Evolutionary conservation across 768 basidiomycete species (phyloP).

Genomic region (Tubosaeta sp.): DNA sequence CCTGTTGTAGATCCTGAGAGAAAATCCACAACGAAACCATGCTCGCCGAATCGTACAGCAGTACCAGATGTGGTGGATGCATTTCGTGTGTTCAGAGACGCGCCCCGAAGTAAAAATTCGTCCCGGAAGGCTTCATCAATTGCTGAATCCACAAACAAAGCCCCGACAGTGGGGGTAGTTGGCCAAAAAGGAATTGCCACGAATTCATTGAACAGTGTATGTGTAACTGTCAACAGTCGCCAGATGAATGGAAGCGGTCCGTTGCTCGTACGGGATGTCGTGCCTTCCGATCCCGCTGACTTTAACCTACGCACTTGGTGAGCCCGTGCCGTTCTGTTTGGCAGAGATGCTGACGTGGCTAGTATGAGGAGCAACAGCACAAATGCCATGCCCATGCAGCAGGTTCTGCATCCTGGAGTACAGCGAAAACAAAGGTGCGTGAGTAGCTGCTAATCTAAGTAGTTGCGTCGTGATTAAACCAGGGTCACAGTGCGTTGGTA

Average conservation of each 20-base stretch:
- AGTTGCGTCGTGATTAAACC: background rate
- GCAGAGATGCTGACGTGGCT: background rate
- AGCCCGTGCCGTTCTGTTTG: background rate
- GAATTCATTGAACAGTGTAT: slow-evolving; percentile 8
- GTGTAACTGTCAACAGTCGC: slow-evolving; percentile 4
- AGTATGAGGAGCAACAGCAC: slow-evolving; percentile 4
- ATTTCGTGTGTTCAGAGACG: slow-evolving; percentile 13
- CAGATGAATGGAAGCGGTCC: slow-evolving; percentile 3
- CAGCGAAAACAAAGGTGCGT: slow-evolving; percentile 13
- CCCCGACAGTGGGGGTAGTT: slow-evolving; percentile 4
- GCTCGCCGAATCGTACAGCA: slow-evolving; percentile 13
- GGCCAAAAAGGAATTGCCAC: slow-evolving; percentile 17
- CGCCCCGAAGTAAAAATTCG: background rate
- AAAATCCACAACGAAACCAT: background rate
- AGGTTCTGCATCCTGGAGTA: slow-evolving; percentile 3
- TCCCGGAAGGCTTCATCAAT: slow-evolving; percentile 8
- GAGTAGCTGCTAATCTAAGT: background rate
- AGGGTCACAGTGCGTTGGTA: background rate
- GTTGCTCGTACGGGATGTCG: slow-evolving; percentile 12
- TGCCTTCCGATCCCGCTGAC: slow-evolving; percentile 13
- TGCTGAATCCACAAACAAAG: background rate
- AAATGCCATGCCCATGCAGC: background rate
- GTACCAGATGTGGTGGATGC: slow-evolving; percentile 17
- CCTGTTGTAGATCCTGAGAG: background rate
- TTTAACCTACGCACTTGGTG: slow-evolving; percentile 16